Evolutionary conservation across 768 basidiomycete species (phyloP), one percentile per base, ranked within the genome.

Genomic region (Gelatoporia subvermispora): DNA sequence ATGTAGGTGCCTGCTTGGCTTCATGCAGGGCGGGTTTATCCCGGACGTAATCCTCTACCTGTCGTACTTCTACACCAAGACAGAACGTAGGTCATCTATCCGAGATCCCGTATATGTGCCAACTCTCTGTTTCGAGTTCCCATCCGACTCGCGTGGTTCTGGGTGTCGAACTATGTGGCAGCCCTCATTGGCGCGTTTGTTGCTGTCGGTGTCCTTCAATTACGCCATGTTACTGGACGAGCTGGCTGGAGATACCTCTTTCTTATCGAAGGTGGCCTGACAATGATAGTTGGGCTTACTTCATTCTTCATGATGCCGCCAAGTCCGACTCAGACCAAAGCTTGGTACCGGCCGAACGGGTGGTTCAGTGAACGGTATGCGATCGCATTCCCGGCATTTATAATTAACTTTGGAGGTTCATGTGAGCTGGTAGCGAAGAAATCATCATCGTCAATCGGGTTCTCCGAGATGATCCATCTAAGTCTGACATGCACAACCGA

Each of bases 401-500:
- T n/a, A n/a, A n/a, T n/a, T n/a, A n/a, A n/a, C n/a, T n/a, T n/a
- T n/a, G n/a, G n/a, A n/a, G n/a, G n/a, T n/a, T n/a, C n/a, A n/a
- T n/a, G n/a, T n/a, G n/a, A 13, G 3, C 17, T 39, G 16, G 13
- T 55, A 81, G 74, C 8, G 82, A 84, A 57, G 82, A 84, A 58
- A 64, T 68, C 24, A 83, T 84, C 50, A 78, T 82, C 63, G 81
- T 84, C 34, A 83, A 82, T 39, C 57, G 77, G 28, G 75, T 85
- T 4, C 64, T 84, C 4, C 74, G 82, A 16, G 82, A 84, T 58
- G 82, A 86, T 55, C 82, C 83, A 4, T 68, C 78, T 4, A 84
- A 84, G 59, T 79, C 76, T 11, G 72, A 76, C 54, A 83, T 85
- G 84, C 82, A 85, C 65, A 85, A 86, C 53, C 75, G 84, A 18